Percentiles rank a stretch among this genome's conserved stretches.
phyloP scores from a whole-genome alignment of 805 yeast genomes.

The Yarrowia alimentaria region DNA sequence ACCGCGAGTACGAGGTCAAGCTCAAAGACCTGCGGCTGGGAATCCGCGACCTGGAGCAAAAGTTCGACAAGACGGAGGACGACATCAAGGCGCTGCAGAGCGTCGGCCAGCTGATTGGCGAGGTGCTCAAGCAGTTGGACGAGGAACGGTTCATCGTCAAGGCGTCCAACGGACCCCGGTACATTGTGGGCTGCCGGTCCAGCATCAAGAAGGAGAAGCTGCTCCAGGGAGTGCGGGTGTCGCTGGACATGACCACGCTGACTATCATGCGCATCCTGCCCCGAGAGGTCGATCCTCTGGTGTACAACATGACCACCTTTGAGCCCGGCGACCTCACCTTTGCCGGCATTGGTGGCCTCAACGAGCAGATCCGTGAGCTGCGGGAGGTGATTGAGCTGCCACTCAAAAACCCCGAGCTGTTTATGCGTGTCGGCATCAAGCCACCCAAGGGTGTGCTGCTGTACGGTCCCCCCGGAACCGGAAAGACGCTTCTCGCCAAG shows the following conservation, averaged over 20 bases:
- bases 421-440: slow-evolving; percentile 92
- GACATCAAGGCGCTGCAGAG: slow-evolving; percentile 96
- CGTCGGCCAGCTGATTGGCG: slow-evolving; percentile 96
- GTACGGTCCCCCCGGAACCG: slow-evolving; percentile 99
- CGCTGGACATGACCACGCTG: slow-evolving; percentile 94
- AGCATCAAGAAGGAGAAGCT: slow-evolving; percentile 79
- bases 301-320: slow-evolving; percentile 95
- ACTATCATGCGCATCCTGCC: slow-evolving; percentile 97
- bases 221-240: slow-evolving; percentile 93
- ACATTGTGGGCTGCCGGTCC: slow-evolving; percentile 95
- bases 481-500: slow-evolving; percentile 91
- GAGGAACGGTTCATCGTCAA: slow-evolving; percentile 92
- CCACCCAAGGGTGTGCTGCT: slow-evolving; percentile 98
- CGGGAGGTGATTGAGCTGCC: slow-evolving; percentile 98
- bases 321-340: slow-evolving; percentile 97
- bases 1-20: slow-evolving; percentile 90
- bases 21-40: slow-evolving; percentile 78
- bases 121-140: slow-evolving; percentile 90
- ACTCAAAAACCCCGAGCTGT: slow-evolving; percentile 92
- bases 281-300: slow-evolving; percentile 96
- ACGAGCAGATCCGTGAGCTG: slow-evolving; percentile 92
- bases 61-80: slow-evolving; percentile 89
- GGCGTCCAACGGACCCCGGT: slow-evolving; percentile 96
- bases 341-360: slow-evolving; percentile 92
- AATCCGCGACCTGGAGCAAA: slow-evolving; percentile 78